A percentile compares a stretch with the other conserved stretches of the same genome.
Conservation (phyloP, 495 filamentous ascomycete species). For the Aspergillus biplanus region DNA sequence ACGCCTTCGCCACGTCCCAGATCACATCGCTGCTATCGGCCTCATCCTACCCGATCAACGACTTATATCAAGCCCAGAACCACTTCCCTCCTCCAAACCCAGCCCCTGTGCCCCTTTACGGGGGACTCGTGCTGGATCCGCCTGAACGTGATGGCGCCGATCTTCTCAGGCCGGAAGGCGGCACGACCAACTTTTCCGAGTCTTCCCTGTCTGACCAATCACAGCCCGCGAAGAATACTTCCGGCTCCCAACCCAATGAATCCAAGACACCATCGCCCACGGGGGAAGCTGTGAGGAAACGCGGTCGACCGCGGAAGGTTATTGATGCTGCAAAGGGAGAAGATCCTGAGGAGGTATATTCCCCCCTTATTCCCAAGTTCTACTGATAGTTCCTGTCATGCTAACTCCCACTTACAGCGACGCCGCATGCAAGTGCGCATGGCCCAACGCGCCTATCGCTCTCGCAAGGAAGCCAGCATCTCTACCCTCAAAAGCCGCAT, state of each 20-base stretch:
- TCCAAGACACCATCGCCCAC: not conserved
- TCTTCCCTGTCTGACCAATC: not conserved
- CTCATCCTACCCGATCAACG: constrained; percentile 31
- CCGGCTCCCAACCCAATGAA: not conserved
- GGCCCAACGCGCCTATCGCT: constrained; percentile 82
- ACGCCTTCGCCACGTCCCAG: constrained; percentile 8
- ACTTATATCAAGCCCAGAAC: constrained; percentile 12
- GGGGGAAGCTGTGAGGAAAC: constrained; percentile 21
- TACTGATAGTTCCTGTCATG: not conserved
- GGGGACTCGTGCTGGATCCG: constrained; percentile 1
- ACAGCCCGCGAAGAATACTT: not conserved
- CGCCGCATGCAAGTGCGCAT: constrained; percentile 86
- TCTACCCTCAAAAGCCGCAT: constrained; percentile 71
- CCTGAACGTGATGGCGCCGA: not conserved
- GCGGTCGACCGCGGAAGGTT: constrained; percentile 25
- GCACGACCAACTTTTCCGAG: not conserved
- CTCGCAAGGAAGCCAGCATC: constrained; percentile 82
- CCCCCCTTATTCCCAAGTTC: not conserved
- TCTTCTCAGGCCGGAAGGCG: not conserved
- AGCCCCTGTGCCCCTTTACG: not conserved
- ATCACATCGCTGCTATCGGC: constrained; percentile 29
- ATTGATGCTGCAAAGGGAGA: constrained; percentile 16
- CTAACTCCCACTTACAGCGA: constrained; percentile 51
- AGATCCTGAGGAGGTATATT: constrained; percentile 31
- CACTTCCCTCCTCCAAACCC: not conserved